A percentile compares a stretch with the other conserved stretches of the same genome.
phyloP scores from a whole-genome alignment of 257 asterid species.

The Nemophila menziesii region DNA sequence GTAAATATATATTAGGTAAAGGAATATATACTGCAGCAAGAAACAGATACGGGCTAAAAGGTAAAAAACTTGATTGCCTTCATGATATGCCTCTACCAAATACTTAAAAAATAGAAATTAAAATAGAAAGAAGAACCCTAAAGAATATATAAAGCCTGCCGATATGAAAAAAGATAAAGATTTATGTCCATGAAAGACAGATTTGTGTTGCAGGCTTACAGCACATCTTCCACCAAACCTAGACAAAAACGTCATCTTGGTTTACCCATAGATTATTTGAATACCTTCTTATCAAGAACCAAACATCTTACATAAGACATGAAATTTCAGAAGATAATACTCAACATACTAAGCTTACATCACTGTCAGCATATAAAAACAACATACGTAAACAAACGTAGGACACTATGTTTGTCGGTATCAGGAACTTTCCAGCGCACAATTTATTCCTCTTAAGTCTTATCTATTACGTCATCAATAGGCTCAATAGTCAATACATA shows the following conservation, averaged over 20 bases:
- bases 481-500: too few species aligned
- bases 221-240: background rate
- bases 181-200: background rate
- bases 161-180: background rate
- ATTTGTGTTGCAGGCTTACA: background rate
- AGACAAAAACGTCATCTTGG: conserved; percentile 1
- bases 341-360: conserved; percentile 8
- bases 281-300: conserved; percentile 12
- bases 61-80: background rate
- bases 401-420: conserved; percentile 17
- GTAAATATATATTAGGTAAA: background rate
- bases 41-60: background rate
- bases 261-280: conserved; percentile 16
- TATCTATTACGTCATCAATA: background rate
- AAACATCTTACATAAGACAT: background rate
- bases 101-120: background rate
- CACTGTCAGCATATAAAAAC: conserved; percentile 16
- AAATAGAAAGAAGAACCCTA: background rate
- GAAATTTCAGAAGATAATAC: background rate
- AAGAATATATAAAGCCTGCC: background rate
- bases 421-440: background rate
- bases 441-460: background rate
- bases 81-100: background rate
- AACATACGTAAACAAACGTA: conserved; percentile 1
- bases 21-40: background rate